Conservation (phyloP, 352 stramenopile species). For the Phytophthora boehmeriae region DNA sequence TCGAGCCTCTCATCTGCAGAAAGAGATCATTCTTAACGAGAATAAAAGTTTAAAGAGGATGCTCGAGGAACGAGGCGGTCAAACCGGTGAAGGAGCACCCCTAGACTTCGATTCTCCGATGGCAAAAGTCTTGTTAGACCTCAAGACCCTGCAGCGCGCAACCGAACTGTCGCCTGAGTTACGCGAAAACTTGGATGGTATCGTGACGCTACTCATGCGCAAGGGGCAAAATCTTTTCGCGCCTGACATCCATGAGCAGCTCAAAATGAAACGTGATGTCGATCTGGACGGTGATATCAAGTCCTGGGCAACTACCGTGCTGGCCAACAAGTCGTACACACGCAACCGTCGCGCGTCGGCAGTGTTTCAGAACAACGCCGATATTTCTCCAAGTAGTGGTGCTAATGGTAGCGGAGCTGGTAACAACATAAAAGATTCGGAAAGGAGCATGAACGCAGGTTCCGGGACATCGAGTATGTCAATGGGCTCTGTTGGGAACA, state of each 20-base stretch:
- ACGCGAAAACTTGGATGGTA: constrained; percentile 74
- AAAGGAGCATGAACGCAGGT: constrained; percentile 22
- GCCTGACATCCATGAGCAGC: constrained; percentile 81
- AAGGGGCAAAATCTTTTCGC: constrained; percentile 83
- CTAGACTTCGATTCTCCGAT: constrained; percentile 85
- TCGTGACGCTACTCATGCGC: constrained; percentile 76
- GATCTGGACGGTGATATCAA: constrained; percentile 82
- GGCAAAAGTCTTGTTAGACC: constrained; percentile 76
- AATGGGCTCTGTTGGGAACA: constrained; percentile 7
- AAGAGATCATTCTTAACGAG: constrained; percentile 85
- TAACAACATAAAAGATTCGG: constrained; percentile 18
- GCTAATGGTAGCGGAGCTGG: background rate
- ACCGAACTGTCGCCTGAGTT: constrained; percentile 66
- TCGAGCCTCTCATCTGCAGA: constrained; percentile 67
- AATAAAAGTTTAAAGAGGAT: constrained; percentile 87
- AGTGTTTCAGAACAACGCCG: constrained; percentile 39
- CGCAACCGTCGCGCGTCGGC: constrained; percentile 63
- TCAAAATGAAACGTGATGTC: constrained; percentile 72
- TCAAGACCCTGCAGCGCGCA: constrained; percentile 73
- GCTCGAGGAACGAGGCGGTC: constrained; percentile 62
- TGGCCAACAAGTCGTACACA: constrained; percentile 83
- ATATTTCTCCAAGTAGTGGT: constrained; percentile 18
- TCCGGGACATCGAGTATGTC: constrained; percentile 23
- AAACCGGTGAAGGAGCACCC: constrained; percentile 27
- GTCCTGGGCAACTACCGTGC: constrained; percentile 75